Evolutionary conservation across 805 yeast genomes (phyloP).

Genomic region (Sporopachydermia lactativora): DNA sequence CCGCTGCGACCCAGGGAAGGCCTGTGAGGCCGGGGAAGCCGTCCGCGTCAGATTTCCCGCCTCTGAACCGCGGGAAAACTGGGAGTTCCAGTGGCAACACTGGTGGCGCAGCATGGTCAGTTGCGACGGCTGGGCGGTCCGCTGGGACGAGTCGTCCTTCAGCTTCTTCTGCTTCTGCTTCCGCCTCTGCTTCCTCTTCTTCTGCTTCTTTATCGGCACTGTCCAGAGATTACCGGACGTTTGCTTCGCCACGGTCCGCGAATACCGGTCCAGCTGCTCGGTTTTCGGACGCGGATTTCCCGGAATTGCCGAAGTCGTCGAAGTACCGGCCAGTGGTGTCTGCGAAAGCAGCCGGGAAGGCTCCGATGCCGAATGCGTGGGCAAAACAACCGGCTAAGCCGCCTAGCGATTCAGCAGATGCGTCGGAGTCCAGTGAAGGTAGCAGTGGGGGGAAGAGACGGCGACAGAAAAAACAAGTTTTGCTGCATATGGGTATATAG

Average conservation of each 20-base stretch:
- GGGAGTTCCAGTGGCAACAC: background rate
- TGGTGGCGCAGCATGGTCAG: conserved; percentile 5
- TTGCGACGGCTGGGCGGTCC: conserved; percentile 6
- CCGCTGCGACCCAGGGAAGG: no score
- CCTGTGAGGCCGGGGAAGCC: background rate
- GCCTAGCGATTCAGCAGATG: conserved; percentile 6
- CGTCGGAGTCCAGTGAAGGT: conserved; percentile 5
- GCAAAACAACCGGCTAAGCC: conserved; percentile 8
- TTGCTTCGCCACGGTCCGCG: conserved; percentile 10
- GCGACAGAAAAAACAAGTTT: conserved; percentile 37
- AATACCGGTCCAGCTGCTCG: conserved; percentile 9
- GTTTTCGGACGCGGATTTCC: conserved; percentile 26
- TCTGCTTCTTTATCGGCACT: conserved; percentile 6
- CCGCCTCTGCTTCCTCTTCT: conserved; percentile 15
- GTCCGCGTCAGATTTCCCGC: background rate
- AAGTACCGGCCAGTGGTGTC: conserved; percentile 20
- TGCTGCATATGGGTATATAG: conserved; percentile 36
- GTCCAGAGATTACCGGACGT: conserved; percentile 5
- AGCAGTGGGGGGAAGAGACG: conserved; percentile 24
- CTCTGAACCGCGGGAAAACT: background rate
- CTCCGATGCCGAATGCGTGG: conserved; percentile 22
- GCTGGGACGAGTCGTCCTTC: conserved; percentile 7
- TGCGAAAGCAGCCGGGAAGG: conserved; percentile 13
- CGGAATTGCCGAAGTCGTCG: conserved; percentile 28
- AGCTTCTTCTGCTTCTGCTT: conserved; percentile 22